phyloP scores from a whole-genome alignment of 75 land plant species.

The Sequoia sempervirens region DNA sequence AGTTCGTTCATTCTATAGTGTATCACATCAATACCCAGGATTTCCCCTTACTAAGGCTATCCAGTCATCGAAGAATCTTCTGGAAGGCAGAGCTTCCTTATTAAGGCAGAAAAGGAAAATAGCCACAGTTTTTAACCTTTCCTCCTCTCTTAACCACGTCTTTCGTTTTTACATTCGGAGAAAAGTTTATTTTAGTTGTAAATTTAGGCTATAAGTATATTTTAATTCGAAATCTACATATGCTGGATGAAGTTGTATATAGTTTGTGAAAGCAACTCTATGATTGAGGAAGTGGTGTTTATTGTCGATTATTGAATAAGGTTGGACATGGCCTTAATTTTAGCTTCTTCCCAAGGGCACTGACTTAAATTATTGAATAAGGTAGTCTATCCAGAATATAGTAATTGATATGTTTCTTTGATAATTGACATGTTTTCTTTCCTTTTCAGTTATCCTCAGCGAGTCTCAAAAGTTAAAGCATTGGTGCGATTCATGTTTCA shows the following conservation, averaged over 20 bases:
- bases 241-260: neutral
- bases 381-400: neutral
- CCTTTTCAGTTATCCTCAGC: slow-evolving; percentile 72
- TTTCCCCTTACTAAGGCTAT: too few species aligned
- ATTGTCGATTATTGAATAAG: neutral
- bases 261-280: neutral
- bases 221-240: neutral
- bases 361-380: neutral
- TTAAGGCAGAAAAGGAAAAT: too few species aligned
- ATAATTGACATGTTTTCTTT: neutral
- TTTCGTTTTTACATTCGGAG: neutral
- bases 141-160: too few species aligned
- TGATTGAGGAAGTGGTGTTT: neutral
- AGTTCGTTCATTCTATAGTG: too few species aligned
- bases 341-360: neutral
- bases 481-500: slow-evolving; percentile 91
- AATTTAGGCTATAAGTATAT: neutral
- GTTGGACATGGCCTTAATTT: neutral
- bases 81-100: too few species aligned
- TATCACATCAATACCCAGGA: too few species aligned
- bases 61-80: too few species aligned
- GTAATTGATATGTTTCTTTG: neutral
- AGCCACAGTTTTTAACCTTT: too few species aligned
- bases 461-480: slow-evolving; percentile 81
- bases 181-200: neutral